phyloP scores from a whole-genome alignment of 257 asterid species.

The Coffea eugenioides region DNA sequence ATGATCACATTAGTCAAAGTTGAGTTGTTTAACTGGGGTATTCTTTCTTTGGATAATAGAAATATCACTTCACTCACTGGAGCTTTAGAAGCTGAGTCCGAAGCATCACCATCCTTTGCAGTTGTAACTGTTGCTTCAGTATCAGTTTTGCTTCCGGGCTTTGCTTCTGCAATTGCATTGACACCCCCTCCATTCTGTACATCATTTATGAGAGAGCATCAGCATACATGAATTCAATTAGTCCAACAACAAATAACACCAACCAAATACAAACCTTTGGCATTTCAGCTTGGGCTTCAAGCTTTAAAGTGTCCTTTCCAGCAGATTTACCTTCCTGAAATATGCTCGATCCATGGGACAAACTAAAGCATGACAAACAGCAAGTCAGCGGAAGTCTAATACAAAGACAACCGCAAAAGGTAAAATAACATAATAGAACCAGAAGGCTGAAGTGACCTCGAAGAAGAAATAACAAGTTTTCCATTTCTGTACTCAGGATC shows the following conservation, averaged over 20 bases:
- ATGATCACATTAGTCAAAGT: neutral
- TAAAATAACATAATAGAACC: neutral
- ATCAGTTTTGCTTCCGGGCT: constrained; percentile 43
- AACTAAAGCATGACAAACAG: constrained; percentile 37
- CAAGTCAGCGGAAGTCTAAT: constrained; percentile 21
- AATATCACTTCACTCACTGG: constrained; percentile 38
- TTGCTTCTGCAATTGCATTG: constrained; percentile 35
- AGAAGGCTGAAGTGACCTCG: constrained; percentile 40
- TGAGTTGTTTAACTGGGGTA: neutral
- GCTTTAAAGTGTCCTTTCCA: constrained; percentile 49
- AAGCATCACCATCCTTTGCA: constrained; percentile 22
- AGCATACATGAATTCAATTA: no score
- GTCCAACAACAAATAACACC: neutral
- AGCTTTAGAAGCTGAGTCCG: constrained; percentile 29
- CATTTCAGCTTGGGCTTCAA: constrained; percentile 48
- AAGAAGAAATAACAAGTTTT: constrained; percentile 76
- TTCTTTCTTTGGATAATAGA: neutral
- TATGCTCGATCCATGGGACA: constrained; percentile 67
- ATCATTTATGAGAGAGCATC: constrained; percentile 17
- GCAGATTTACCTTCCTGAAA: constrained; percentile 62
- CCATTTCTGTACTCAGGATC: constrained; percentile 79
- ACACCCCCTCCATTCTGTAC: constrained; percentile 35
- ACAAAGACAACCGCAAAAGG: neutral
- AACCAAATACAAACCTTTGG: constrained; percentile 45
- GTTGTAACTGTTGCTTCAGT: constrained; percentile 36